Percentiles rank a stretch among this genome's conserved stretches.
phyloP scores from a whole-genome alignment of 257 asterid species.

The Rauvolfia tetraphylla region DNA sequence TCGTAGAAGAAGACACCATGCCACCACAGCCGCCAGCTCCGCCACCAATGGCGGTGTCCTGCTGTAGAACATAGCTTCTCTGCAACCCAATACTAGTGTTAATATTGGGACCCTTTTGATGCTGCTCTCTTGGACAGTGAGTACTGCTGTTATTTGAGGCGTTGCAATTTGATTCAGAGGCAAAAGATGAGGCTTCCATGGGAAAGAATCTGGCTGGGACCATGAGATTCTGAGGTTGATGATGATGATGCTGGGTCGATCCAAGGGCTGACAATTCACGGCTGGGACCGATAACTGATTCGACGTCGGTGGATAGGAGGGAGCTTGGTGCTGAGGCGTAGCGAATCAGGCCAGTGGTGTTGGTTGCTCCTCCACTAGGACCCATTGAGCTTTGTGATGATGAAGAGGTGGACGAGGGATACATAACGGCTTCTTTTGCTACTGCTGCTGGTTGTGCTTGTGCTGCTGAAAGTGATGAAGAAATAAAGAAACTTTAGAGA shows the following conservation, averaged over 20 bases:
- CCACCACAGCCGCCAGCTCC: constrained; percentile 19
- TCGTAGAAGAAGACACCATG: not conserved
- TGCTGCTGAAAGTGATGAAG: not conserved
- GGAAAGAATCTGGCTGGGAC: constrained; percentile 34
- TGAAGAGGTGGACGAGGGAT: constrained; percentile 64
- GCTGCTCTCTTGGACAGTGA: constrained; percentile 15
- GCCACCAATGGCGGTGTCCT: constrained; percentile 7
- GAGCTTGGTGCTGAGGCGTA: constrained; percentile 79
- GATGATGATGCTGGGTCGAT: constrained; percentile 22
- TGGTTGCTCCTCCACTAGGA: constrained; percentile 14
- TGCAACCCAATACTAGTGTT: constrained; percentile 34
- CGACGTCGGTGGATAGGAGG: constrained; percentile 47
- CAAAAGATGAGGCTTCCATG: constrained; percentile 27
- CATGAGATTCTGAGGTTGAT: constrained; percentile 18
- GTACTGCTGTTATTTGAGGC: constrained; percentile 4
- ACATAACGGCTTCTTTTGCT: constrained; percentile 27
- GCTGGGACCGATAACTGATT: constrained; percentile 37
- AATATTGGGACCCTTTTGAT: not conserved
- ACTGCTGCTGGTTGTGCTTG: not conserved
- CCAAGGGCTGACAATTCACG: constrained; percentile 39
- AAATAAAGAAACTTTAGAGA: not conserved
- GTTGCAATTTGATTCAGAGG: constrained; percentile 23
- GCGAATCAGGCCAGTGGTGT: constrained; percentile 46
- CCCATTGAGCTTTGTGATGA: constrained; percentile 60
- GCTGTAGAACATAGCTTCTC: constrained; percentile 32